phyloP scores from a whole-genome alignment of 768 basidiomycete species.

The Boletus speciosus region DNA sequence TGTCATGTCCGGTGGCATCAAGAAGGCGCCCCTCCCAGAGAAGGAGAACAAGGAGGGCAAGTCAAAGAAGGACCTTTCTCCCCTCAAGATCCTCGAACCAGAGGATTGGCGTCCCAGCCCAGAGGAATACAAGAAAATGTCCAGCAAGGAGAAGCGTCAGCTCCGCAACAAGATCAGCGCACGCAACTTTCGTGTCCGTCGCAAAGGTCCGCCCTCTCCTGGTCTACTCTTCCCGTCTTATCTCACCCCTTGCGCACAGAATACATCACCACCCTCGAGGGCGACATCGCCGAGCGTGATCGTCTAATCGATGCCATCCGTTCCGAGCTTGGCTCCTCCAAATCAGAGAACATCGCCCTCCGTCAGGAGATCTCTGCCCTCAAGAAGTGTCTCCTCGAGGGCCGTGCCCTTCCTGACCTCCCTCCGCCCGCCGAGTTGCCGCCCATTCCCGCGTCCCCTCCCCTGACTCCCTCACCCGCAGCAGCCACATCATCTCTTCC shows the following conservation, averaged over 20 bases:
- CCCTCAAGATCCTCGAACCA: slow-evolving; percentile 32
- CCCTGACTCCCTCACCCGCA: slow-evolving; percentile 24
- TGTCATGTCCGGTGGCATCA: slow-evolving; percentile 69
- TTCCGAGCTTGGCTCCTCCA: slow-evolving; percentile 73
- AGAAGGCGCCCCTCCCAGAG: slow-evolving; percentile 49
- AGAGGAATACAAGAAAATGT: slow-evolving; percentile 94
- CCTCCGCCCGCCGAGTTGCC: slow-evolving; percentile 46
- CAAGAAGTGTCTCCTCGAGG: slow-evolving; percentile 71
- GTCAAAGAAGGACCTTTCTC: slow-evolving; percentile 27
- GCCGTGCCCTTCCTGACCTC: slow-evolving; percentile 48
- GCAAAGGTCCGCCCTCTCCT: slow-evolving; percentile 65
- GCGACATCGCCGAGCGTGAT: slow-evolving; percentile 91
- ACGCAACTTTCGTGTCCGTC: slow-evolving; percentile 87
- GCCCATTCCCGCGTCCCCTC: slow-evolving; percentile 41
- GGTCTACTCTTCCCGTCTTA: not conserved
- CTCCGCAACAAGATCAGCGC: slow-evolving; percentile 96
- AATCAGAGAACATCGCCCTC: slow-evolving; percentile 80
- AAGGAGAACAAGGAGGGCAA: slow-evolving; percentile 30
- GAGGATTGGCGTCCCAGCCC: slow-evolving; percentile 85
- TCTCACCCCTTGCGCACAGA: slow-evolving; percentile 42
- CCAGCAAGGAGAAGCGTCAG: slow-evolving; percentile 93
- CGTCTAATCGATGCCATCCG: slow-evolving; percentile 84
- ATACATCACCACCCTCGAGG: slow-evolving; percentile 92
- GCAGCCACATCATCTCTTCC: slow-evolving; percentile 17
- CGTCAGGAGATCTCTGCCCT: slow-evolving; percentile 72